phyloP scores from a whole-genome alignment of 306 rosid genomes.

The Albizia julibrissin region DNA sequence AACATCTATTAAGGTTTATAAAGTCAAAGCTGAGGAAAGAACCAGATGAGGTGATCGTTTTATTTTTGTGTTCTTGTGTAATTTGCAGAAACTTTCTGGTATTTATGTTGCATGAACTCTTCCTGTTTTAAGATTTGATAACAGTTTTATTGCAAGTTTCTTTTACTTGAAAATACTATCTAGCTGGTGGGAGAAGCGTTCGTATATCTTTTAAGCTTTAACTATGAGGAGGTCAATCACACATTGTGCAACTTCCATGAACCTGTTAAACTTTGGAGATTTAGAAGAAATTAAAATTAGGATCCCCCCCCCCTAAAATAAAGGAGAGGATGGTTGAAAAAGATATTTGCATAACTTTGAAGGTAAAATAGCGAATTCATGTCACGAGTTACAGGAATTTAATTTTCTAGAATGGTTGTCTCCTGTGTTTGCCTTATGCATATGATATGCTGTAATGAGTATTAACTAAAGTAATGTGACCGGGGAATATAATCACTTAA shows the following conservation, averaged over 20 bases:
- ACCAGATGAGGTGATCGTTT: constrained; percentile 87
- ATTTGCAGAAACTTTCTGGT: not conserved
- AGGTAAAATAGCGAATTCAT: not conserved
- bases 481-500: not conserved
- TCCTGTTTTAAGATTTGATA: constrained; percentile 12
- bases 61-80: constrained; percentile 10
- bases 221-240: constrained; percentile 11
- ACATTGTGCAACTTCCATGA: not conserved
- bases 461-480: not conserved
- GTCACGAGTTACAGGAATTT: not conserved
- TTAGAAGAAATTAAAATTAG: not conserved
- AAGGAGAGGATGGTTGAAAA: not conserved
- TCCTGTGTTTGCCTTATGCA: not conserved
- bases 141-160: constrained; percentile 9
- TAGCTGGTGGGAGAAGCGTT: constrained; percentile 2
- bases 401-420: not conserved
- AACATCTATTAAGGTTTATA: constrained; percentile 93
- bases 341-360: not conserved
- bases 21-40: constrained; percentile 99
- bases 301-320: not conserved
- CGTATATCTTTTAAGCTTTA: not conserved
- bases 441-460: not conserved
- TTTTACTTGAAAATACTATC: constrained; percentile 3
- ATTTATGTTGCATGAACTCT: not conserved
- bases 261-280: not conserved